Evolutionary conservation across 768 basidiomycete genomes (phyloP), one percentile per base, ranked within the genome.

Genomic region (Mycena albidolilacea): DNA sequence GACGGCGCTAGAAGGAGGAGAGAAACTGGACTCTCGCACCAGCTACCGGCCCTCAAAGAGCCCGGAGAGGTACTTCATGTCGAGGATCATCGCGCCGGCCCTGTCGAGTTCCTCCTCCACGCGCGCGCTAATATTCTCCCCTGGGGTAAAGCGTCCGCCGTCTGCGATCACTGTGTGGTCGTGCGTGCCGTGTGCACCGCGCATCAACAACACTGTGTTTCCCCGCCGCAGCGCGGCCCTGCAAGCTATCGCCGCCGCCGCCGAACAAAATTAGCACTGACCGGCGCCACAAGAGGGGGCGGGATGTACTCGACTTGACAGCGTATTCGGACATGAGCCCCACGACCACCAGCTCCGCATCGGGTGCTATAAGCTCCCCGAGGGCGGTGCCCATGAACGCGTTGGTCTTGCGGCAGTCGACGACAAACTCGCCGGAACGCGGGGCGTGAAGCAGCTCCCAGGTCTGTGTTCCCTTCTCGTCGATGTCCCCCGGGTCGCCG

Each of bases 321-420:
- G 89, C 89, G 71, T 89, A 92, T 81, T 93, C 92, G 76, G 90
- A 91, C 80, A 91, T 90, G 79, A 92, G 87, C 15, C 92, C 92
- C 19, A 88, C 88, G 62, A 93, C 85, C 63, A 93, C 85, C 63
- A 93, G 85, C 83, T 92, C 89, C 15, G 91, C 91, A 39, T 88
- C 85, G 4, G 78, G 65, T 0, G 86, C 84, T 44, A 94, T 82
- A 54, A 90, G 77, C 4, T 86, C 84, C 9, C 81, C 86, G 5
- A 94, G 84, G 12, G 64, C 72, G 21, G 92, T 93, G 12, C 90
- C 90, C 0, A 87, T 84, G 74, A 93, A 94, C 37, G 92, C 91
- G 75, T 93, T 92, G 82, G 90, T 92, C 82, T 91, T 91, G 61
- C 83, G 82, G 82, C 93, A 93, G 82, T 93, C 91, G 58, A 93